Percentiles rank a stretch among this genome's conserved stretches.
phyloP scores from a whole-genome alignment of 148 eudicot genomes.

The Simmondsia chinensis region DNA sequence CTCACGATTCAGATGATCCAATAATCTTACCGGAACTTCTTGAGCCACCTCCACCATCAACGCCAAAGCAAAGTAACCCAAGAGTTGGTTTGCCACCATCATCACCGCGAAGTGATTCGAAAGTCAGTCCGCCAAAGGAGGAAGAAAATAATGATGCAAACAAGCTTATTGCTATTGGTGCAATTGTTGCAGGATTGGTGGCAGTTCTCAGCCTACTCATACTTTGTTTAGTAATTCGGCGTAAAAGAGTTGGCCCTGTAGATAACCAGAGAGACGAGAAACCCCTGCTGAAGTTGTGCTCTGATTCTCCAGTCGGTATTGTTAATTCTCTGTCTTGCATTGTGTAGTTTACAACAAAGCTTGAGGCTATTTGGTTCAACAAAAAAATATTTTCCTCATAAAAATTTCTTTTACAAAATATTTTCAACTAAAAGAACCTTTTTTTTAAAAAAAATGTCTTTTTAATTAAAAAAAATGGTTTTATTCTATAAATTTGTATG shows the following conservation, averaged over 20 bases:
- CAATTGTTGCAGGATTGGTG: conserved; percentile 17
- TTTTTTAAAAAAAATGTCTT: no score
- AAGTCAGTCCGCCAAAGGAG: background rate
- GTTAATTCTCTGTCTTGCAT: background rate
- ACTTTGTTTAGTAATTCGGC: conserved; percentile 21
- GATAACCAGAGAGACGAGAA: conserved; percentile 37
- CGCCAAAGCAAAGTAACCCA: no score
- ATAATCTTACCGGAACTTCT: conserved; percentile 9
- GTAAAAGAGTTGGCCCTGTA: conserved; percentile 6
- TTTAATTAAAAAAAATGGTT: no score
- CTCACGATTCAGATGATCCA: conserved; percentile 12
- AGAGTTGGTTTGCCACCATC: no score
- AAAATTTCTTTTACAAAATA: no score
- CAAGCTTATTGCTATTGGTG: conserved; percentile 16
- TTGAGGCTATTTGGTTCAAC: no score
- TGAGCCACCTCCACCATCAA: conserved; percentile 11
- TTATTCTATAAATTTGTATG: no score
- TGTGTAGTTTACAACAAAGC: background rate
- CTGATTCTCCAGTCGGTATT: conserved; percentile 26
- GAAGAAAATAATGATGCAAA: conserved; percentile 5
- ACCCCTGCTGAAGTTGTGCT: conserved; percentile 32
- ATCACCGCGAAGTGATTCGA: conserved; percentile 3
- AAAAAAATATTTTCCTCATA: no score
- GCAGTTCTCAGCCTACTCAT: conserved; percentile 22
- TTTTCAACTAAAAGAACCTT: no score